Evolutionary conservation across 2,329 filamentous ascomycete genomes (phyloP).

Genomic region (Sclerotinia spermophila): DNA sequence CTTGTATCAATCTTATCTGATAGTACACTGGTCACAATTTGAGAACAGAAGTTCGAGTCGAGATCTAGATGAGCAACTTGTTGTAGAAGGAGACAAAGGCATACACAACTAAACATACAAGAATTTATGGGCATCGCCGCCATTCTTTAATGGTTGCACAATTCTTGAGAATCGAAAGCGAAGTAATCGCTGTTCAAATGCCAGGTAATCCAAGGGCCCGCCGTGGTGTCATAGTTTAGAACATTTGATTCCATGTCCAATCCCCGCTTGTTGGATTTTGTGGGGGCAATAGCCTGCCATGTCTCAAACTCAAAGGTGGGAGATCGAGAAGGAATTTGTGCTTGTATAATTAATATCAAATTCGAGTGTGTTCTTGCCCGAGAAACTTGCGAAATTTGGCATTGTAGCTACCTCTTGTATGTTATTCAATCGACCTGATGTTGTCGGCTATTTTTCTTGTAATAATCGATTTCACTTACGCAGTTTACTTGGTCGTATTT

Average conservation of each 20-base stretch:
- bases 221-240: neutral
- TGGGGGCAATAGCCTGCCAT: neutral
- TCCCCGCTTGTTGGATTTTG: slow-evolving; percentile 2
- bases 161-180: neutral
- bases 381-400: neutral
- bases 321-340: neutral
- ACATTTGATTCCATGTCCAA: neutral
- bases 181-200: neutral
- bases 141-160: neutral
- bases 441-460: neutral
- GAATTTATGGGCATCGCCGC: neutral
- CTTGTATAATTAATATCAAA: neutral
- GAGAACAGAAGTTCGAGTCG: neutral
- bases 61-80: neutral
- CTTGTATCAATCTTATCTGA: neutral
- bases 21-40: too few species aligned
- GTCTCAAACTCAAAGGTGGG: neutral
- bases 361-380: neutral
- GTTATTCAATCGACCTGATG: neutral
- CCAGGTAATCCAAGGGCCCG: neutral
- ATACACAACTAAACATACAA: neutral
- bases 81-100: neutral
- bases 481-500: neutral
- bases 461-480: neutral
- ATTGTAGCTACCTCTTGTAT: neutral